Percentiles rank a stretch among this genome's conserved stretches.
phyloP scores from a whole-genome alignment of 2,329 filamentous ascomycete genomes.

The Fusarium subtropicale region DNA sequence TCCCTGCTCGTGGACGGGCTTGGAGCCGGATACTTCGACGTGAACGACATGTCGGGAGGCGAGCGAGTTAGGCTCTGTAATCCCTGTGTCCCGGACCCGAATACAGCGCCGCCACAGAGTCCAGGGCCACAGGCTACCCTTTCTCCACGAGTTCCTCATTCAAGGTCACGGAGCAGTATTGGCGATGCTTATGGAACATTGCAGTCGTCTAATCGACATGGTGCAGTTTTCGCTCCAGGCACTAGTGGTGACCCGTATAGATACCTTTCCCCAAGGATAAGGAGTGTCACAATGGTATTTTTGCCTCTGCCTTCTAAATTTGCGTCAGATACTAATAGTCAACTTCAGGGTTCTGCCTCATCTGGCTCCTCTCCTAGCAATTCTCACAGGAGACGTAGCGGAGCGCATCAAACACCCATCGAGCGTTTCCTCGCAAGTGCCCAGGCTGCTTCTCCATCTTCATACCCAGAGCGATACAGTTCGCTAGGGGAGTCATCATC shows the following conservation, averaged over 20 bases:
- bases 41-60: conserved; percentile 63
- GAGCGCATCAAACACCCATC: conserved; percentile 52
- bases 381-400: conserved; percentile 48
- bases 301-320: neutral
- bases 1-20: conserved; percentile 55
- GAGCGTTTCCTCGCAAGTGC: conserved; percentile 55
- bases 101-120: conserved; percentile 65
- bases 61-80: conserved; percentile 71
- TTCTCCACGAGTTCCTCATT: conserved; percentile 55
- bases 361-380: conserved; percentile 43
- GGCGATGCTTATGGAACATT: conserved; percentile 50
- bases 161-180: conserved; percentile 60
- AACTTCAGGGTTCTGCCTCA: conserved; percentile 30
- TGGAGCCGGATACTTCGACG: conserved; percentile 56
- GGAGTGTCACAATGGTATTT: conserved; percentile 66
- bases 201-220: conserved; percentile 50
- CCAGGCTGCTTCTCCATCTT: conserved; percentile 50
- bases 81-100: conserved; percentile 71
- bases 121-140: conserved; percentile 51
- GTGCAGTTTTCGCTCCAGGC: conserved; percentile 52
- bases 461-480: conserved; percentile 50
- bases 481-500: conserved; percentile 52
- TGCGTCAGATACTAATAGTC: conserved; percentile 8
- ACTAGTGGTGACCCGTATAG: conserved; percentile 52
- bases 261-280: conserved; percentile 49